Conservation (phyloP, 257 asterid species). For the Solanum piurae region DNA sequence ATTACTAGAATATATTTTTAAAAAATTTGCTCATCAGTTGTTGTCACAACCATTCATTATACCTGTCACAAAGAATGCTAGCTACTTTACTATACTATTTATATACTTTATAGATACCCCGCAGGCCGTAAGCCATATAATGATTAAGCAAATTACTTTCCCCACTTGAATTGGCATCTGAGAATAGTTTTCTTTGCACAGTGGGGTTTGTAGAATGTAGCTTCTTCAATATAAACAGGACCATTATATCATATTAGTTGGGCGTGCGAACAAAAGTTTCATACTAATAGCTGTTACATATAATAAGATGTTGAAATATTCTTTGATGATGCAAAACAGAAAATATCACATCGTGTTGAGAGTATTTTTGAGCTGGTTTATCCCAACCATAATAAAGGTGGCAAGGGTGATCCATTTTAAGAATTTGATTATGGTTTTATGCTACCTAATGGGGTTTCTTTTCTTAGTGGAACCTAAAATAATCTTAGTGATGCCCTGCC, state of each 20-base stretch:
- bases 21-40: neutral
- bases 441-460: constrained; percentile 1
- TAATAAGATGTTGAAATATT: neutral
- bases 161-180: constrained; percentile 2
- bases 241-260: neutral
- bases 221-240: neutral
- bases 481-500: neutral
- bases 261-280: neutral
- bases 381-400: neutral
- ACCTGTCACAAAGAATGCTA: neutral
- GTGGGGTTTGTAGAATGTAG: neutral
- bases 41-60: neutral
- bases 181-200: neutral
- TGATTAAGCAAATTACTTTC: constrained; percentile 1
- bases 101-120: neutral
- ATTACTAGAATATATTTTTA: neutral
- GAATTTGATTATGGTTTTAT: neutral
- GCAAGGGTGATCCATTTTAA: neutral
- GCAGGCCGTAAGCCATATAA: neutral
- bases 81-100: neutral
- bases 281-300: neutral
- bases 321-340: neutral
- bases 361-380: neutral
- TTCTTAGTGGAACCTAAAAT: constrained; percentile 2
- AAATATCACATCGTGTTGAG: neutral